Percentiles rank a stretch among this genome's conserved stretches.
These are phyloP conservation scores for Discostella stelligera DNA, from an alignment of 352 stramenopile genomes.

Conservation along the genomic window DNA sequence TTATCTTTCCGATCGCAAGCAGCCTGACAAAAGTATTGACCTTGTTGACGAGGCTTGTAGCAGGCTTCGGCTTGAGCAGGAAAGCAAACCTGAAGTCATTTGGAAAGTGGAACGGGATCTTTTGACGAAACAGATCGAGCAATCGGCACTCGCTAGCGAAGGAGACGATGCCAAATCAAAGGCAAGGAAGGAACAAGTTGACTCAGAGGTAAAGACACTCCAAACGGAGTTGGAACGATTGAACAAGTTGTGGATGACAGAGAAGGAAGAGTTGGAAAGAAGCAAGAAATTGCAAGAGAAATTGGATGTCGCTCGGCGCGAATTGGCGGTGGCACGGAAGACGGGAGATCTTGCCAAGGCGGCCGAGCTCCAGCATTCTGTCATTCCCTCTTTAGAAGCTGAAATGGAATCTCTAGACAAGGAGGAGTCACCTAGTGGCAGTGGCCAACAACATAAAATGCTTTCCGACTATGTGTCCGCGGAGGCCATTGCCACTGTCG, in stretches of 20 bases:
- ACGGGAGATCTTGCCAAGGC: conserved; percentile 93
- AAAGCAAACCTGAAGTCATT: conserved; percentile 91
- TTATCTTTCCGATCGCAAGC: conserved; percentile 91
- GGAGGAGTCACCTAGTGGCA: conserved; percentile 24
- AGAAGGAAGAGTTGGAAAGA: conserved; percentile 86
- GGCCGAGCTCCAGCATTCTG: conserved; percentile 94
- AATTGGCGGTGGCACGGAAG: conserved; percentile 92
- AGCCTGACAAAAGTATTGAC: conserved; percentile 95
- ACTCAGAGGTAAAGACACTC: conserved; percentile 88
- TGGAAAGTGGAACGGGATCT: conserved; percentile 92
- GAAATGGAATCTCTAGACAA: conserved; percentile 78
- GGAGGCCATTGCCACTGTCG: conserved; percentile 77
- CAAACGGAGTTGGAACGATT: conserved; percentile 86
- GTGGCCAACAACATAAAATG: conserved; percentile 51
- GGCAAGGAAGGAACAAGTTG: conserved; percentile 79
- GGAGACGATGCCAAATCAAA: conserved; percentile 92
- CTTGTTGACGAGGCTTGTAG: conserved; percentile 92
- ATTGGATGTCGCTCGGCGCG: conserved; percentile 88
- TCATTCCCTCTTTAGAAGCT: conserved; percentile 90
- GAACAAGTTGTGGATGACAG: conserved; percentile 86
- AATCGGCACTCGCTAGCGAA: conserved; percentile 91
- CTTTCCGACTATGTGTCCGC: conserved; percentile 78
- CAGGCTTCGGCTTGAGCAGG: conserved; percentile 84
- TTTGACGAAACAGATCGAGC: conserved; percentile 93
- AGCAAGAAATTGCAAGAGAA: conserved; percentile 89